Conservation (phyloP, 2,329 filamentous ascomycete species). For the Zymoseptoria passerinii region DNA sequence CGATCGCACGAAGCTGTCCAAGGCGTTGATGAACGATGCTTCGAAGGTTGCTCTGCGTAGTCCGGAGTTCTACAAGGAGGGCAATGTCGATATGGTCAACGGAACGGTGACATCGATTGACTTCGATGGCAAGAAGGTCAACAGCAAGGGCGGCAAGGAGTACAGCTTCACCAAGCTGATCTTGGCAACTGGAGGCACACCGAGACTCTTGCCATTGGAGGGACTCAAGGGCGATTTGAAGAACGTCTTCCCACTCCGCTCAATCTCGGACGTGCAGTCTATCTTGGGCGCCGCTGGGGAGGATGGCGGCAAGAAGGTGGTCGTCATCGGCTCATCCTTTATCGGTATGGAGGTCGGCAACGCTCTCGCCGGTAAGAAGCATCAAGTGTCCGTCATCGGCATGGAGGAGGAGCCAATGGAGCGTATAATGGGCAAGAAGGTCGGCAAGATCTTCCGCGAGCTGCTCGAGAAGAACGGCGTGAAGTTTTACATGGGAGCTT, state of each 20-base stretch:
- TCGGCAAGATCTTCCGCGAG: slow-evolving; percentile 73
- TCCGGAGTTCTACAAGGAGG: slow-evolving; percentile 64
- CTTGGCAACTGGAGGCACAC: slow-evolving; percentile 76
- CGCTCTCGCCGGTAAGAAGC: slow-evolving; percentile 63
- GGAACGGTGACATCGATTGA: slow-evolving; percentile 64
- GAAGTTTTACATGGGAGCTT: slow-evolving; percentile 75
- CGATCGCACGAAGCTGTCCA: slow-evolving; percentile 91
- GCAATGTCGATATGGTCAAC: slow-evolving; percentile 46
- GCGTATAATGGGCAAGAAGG: slow-evolving; percentile 70
- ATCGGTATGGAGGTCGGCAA: slow-evolving; percentile 98
- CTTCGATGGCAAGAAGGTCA: slow-evolving; percentile 63
- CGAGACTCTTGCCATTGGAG: slow-evolving; percentile 65
- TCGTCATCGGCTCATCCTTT: slow-evolving; percentile 86
- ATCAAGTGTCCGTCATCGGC: slow-evolving; percentile 77
- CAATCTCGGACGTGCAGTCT: slow-evolving; percentile 64
- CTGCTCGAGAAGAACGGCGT: slow-evolving; percentile 77
- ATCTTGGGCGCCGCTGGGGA: slow-evolving; percentile 72
- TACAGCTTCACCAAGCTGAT: slow-evolving; percentile 79
- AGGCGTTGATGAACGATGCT: slow-evolving; percentile 75
- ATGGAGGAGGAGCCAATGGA: slow-evolving; percentile 82
- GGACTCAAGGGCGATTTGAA: slow-evolving; percentile 73
- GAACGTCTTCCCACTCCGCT: slow-evolving; percentile 81
- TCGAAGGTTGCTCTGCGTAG: slow-evolving; percentile 71
- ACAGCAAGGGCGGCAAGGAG: slow-evolving; percentile 65
- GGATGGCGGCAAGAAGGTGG: slow-evolving; percentile 80